A percentile compares a stretch with the other conserved stretches of the same genome.
These are phyloP conservation scores for Phytophthora parvispora DNA, from an alignment of 352 stramenopile genomes.

Conservation along the genomic window DNA sequence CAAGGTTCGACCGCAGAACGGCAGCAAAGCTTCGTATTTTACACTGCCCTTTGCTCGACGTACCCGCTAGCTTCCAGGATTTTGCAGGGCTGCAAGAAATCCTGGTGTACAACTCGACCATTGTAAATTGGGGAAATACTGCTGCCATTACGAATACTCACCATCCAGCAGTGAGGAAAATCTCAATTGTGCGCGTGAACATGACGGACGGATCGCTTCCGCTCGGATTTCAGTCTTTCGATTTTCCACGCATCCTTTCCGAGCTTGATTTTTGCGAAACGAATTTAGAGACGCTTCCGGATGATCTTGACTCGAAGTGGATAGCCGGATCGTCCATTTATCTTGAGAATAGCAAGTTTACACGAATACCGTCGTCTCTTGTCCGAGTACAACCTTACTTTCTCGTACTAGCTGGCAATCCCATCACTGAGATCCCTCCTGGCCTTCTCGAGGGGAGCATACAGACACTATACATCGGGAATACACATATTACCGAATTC, in stretches of 20 bases:
- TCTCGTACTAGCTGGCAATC: no score
- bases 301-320: slow-evolving; percentile 45
- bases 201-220: slow-evolving; percentile 40
- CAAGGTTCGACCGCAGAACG: slow-evolving; percentile 22
- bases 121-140: slow-evolving; percentile 29
- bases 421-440: slow-evolving; percentile 6
- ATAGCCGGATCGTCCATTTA: neutral
- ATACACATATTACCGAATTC: slow-evolving; percentile 5
- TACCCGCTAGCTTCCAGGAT: slow-evolving; percentile 33
- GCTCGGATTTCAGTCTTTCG: slow-evolving; percentile 24
- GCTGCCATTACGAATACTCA: slow-evolving; percentile 22
- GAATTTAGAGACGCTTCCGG: slow-evolving; percentile 28
- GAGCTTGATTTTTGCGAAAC: slow-evolving; percentile 34
- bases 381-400: no score
- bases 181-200: slow-evolving; percentile 37
- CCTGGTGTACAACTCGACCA: slow-evolving; percentile 40
- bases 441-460: slow-evolving; percentile 22
- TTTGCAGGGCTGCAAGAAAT: slow-evolving; percentile 39
- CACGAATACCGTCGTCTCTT: neutral
- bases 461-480: slow-evolving; percentile 3
- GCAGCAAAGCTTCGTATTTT: slow-evolving; percentile 26
- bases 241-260: slow-evolving; percentile 34
- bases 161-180: slow-evolving; percentile 30
- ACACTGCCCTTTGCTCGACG: slow-evolving; percentile 34
- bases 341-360: slow-evolving; percentile 16